Percentiles rank a stretch among this genome's conserved stretches.
Evolutionary conservation across 495 filamentous ascomycete genomes (phyloP).

Genomic region (Cryomyces antarcticus): DNA sequence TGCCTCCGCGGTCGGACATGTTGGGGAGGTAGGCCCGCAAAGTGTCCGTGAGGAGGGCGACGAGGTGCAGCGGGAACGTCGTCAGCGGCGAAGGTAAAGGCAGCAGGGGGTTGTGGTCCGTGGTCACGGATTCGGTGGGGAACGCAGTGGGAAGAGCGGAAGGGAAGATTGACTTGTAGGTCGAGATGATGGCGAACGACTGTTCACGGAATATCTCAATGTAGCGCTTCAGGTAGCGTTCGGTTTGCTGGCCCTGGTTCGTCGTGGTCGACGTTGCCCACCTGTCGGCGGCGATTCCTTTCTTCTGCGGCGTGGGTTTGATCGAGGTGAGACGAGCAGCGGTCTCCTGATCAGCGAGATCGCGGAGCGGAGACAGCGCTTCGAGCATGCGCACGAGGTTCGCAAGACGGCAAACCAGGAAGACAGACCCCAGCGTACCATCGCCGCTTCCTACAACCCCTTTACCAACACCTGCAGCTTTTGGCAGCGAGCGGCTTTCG

Average conservation of each 20-base stretch:
- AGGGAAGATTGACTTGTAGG: conserved; percentile 80
- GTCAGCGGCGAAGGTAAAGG: conserved; percentile 56
- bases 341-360: conserved; percentile 78
- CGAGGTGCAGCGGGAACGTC: conserved; percentile 73
- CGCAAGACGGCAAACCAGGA: conserved; percentile 67
- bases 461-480: conserved; percentile 1
- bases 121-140: too few species aligned
- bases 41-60: conserved; percentile 60
- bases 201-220: conserved; percentile 98
- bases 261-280: conserved; percentile 11
- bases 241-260: conserved; percentile 69
- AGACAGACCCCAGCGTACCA: conserved; percentile 55
- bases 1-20: conserved; percentile 54
- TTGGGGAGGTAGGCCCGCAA: conserved; percentile 65
- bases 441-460: conserved; percentile 16
- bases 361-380: conserved; percentile 67
- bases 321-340: conserved; percentile 15
- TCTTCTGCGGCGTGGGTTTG: conserved; percentile 2
- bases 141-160: conserved; percentile 15
- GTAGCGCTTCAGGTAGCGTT: conserved; percentile 83
- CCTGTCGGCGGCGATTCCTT: conserved; percentile 11
- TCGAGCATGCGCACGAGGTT: conserved; percentile 63
- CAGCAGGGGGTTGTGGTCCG: conserved; percentile 34
- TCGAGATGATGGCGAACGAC: conserved; percentile 81
- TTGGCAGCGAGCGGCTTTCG: conserved; percentile 8